Evolutionary conservation across 169 alveolate genomes (phyloP).

Genomic region (Amoebophrya sp.): DNA sequence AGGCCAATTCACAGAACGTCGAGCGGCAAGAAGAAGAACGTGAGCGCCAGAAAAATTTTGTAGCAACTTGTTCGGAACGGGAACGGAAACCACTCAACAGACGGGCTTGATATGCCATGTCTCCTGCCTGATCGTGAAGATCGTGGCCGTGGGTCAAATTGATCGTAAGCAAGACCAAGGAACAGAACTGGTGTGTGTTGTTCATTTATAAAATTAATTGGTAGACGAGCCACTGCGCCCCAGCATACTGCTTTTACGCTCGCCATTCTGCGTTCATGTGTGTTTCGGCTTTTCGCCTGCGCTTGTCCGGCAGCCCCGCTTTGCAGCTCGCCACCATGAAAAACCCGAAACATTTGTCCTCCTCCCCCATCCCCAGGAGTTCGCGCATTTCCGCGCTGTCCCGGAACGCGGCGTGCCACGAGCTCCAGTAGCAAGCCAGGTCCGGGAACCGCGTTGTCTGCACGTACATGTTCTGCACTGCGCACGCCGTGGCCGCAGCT

Average conservation of each 20-base stretch:
- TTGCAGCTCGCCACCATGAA: conserved; percentile 16
- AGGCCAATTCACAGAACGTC: no score
- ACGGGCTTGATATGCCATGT: no score
- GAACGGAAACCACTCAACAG: no score
- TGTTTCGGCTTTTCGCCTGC: neutral
- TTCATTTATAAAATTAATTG: no score
- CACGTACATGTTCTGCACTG: conserved; percentile 24
- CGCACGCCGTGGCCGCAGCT: conserved; percentile 17
- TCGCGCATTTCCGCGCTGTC: conserved; percentile 4
- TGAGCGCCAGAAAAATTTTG: no score
- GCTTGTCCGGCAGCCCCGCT: neutral
- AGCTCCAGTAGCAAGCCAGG: conserved; percentile 24
- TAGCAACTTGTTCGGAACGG: no score
- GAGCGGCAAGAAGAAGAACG: no score
- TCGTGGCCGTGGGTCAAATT: no score
- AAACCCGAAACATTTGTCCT: conserved; percentile 20
- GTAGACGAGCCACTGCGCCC: no score
- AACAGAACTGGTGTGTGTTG: no score
- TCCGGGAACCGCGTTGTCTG: neutral
- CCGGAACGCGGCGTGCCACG: conserved; percentile 12
- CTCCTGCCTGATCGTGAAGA: no score
- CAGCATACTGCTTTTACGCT: neutral
- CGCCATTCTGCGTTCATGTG: conserved; percentile 9
- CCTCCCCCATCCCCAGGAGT: conserved; percentile 6
- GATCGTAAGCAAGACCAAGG: no score